Conservation (phyloP, 768 basidiomycete species). For the Candolleomyces efflorescens region DNA sequence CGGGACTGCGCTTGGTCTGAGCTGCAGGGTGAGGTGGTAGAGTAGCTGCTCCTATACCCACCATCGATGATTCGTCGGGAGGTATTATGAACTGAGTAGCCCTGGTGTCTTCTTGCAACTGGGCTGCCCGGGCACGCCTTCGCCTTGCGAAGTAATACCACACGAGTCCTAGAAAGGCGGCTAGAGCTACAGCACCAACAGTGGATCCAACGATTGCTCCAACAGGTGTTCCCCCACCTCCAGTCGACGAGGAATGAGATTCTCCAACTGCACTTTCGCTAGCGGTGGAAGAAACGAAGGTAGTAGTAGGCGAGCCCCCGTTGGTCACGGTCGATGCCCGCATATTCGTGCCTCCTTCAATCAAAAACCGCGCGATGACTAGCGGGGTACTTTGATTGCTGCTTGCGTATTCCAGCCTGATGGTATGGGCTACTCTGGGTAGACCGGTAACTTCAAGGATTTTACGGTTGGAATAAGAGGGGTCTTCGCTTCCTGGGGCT, state of each 20-base stretch:
- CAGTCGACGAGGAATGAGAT: background rate
- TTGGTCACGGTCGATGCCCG: background rate
- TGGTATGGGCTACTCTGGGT: background rate
- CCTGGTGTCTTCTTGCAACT: no score
- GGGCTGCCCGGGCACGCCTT: background rate
- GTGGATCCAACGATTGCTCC: background rate
- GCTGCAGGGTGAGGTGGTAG: background rate
- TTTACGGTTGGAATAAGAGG: background rate
- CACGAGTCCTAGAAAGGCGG: background rate
- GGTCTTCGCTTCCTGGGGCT: background rate
- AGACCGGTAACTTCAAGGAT: background rate
- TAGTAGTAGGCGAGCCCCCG: background rate
- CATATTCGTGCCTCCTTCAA: background rate
- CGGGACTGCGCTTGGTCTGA: background rate
- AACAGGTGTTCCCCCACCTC: background rate
- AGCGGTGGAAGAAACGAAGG: background rate
- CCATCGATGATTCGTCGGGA: background rate
- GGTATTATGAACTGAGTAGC: no score
- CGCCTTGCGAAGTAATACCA: background rate
- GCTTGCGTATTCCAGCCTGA: background rate
- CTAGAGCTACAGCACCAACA: background rate
- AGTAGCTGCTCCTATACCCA: background rate
- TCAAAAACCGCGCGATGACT: background rate
- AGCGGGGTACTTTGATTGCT: background rate
- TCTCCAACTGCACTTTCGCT: no score